Conservation (phyloP, 306 rosid genomes). For the Lupinus albus region DNA sequence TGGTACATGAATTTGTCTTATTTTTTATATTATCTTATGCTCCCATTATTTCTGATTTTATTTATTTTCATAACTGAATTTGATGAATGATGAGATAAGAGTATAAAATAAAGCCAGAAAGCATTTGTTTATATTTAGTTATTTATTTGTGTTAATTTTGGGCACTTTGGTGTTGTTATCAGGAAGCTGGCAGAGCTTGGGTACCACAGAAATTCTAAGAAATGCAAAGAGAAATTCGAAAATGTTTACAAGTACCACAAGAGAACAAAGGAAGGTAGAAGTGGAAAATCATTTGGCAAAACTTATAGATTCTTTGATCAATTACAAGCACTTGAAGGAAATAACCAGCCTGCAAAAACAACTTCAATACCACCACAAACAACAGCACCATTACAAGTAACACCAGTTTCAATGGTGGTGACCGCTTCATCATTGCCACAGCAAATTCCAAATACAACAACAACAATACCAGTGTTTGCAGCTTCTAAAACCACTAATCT, state of each 20-base stretch:
- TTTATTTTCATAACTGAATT: constrained; percentile 40
- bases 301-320: constrained; percentile 84
- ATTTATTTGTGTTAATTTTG: neutral
- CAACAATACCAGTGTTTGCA: constrained; percentile 24
- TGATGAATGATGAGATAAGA: constrained; percentile 1
- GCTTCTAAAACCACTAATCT: neutral
- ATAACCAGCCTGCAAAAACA: constrained; percentile 37
- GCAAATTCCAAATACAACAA: constrained; percentile 9
- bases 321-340: constrained; percentile 67
- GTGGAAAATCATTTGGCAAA: constrained; percentile 88
- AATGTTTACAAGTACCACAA: constrained; percentile 94
- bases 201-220: constrained; percentile 80
- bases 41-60: constrained; percentile 25
- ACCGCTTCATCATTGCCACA: neutral
- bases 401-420: constrained; percentile 37
- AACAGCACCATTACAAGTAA: constrained; percentile 24
- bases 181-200: constrained; percentile 93
- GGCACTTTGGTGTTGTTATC: constrained; percentile 28
- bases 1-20: constrained; percentile 24
- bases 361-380: constrained; percentile 7
- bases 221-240: constrained; percentile 96
- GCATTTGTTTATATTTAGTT: neutral
- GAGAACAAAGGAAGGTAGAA: constrained; percentile 83
- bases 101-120: constrained; percentile 24
- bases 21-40: constrained; percentile 26